Conservation (phyloP, 306 rosid genomes). For the Benincasa hispida region DNA sequence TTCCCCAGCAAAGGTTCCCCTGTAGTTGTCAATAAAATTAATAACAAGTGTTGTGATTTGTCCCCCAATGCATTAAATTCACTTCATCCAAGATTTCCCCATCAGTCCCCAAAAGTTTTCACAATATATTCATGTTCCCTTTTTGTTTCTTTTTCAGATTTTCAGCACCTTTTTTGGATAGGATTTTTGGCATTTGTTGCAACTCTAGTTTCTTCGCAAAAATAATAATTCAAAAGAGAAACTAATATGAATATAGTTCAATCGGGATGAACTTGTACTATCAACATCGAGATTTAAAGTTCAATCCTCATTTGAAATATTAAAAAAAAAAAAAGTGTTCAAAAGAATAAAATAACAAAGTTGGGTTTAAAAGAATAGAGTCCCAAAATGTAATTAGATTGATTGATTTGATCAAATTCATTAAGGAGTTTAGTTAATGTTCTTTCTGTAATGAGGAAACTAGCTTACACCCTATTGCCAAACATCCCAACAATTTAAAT, state of each 20-base stretch:
- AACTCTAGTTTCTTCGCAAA: no score
- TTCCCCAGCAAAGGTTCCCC: not conserved
- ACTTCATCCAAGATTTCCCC: not conserved
- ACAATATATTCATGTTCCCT: not conserved
- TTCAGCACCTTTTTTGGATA: not conserved
- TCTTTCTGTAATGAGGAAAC: not conserved
- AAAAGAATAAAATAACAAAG: no score
- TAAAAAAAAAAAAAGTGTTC: no score
- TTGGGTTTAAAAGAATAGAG: no score
- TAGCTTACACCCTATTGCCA: not conserved
- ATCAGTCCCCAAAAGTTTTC: conserved; percentile 1
- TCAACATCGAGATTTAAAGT: no score
- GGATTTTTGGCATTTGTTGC: no score
- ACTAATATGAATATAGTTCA: no score
- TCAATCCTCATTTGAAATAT: no score
- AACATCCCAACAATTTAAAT: not conserved
- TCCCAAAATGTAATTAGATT: not conserved
- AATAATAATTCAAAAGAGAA: no score
- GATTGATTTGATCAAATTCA: not conserved
- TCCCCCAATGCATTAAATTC: not conserved
- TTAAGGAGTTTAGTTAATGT: not conserved
- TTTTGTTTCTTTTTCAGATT: not conserved
- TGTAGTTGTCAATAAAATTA: not conserved
- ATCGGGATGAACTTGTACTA: no score
- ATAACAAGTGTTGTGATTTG: not conserved